Conservation (phyloP, 169 alveolate species). For the Cytauxzoon felis region DNA sequence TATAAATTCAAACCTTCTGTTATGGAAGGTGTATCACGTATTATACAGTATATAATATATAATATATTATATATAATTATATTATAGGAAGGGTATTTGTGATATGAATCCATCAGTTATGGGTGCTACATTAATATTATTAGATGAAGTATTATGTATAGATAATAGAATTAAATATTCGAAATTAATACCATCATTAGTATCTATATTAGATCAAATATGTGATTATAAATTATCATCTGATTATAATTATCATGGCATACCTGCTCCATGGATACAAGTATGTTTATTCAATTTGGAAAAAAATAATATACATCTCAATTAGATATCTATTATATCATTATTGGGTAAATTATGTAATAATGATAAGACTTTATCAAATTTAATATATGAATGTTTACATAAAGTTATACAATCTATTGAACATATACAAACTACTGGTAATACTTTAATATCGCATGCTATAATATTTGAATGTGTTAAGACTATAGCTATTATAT, state of each 20-base stretch:
- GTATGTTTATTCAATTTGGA: too few species aligned
- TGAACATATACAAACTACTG: constrained; percentile 31
- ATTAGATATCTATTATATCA: constrained; percentile 64
- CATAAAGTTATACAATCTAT: constrained; percentile 76
- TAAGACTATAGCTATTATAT: constrained; percentile 85
- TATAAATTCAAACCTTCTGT: constrained; percentile 64
- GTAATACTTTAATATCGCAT: constrained; percentile 81
- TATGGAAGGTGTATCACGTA: constrained; percentile 7
- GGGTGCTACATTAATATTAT: constrained; percentile 87
- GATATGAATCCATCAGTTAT: constrained; percentile 93
- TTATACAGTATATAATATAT: constrained; percentile 1
- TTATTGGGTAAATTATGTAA: constrained; percentile 18
- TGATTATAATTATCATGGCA: constrained; percentile 90
- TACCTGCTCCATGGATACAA: constrained; percentile 96
- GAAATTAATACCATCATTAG: constrained; percentile 83
- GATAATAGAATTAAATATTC: constrained; percentile 74
- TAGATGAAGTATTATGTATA: constrained; percentile 74
- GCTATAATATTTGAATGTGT: constrained; percentile 91
- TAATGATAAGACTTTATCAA: constrained; percentile 18
- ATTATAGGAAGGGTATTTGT: constrained; percentile 85
- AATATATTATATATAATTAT: constrained; percentile 68
- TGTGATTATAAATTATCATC: constrained; percentile 87
- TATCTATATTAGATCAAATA: constrained; percentile 87
- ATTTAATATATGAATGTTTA: constrained; percentile 20
- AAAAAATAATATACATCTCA: too few species aligned